A percentile compares a stretch with the other conserved stretches of the same genome.
phyloP scores from a whole-genome alignment of 768 basidiomycete species.

The Leccinum boreale region DNA sequence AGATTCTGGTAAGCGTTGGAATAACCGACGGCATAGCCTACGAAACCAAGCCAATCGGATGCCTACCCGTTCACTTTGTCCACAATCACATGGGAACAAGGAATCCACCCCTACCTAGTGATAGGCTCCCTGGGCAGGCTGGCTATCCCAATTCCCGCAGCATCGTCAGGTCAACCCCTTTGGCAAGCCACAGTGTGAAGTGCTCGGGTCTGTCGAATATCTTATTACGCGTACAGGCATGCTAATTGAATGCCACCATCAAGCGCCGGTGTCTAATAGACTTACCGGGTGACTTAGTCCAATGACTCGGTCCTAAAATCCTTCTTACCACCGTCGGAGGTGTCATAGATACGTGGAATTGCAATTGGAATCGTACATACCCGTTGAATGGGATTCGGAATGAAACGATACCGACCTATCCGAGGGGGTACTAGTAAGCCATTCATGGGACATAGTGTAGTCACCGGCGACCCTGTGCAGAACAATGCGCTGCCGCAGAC shows the following conservation, averaged over 20 bases:
- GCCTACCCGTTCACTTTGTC: neutral
- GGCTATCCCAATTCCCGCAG: neutral
- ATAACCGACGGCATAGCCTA: slow-evolving; percentile 12
- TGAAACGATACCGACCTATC: neutral
- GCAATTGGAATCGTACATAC: neutral
- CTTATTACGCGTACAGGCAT: neutral
- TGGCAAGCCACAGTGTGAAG: no score
- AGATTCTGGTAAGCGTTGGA: neutral
- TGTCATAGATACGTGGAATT: neutral
- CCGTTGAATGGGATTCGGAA: no score
- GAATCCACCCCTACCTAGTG: no score
- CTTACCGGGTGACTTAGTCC: slow-evolving; percentile 17
- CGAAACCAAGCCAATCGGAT: slow-evolving; percentile 9
- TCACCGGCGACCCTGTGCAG: neutral
- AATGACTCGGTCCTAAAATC: neutral
- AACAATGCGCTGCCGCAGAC: neutral
- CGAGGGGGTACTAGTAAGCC: neutral
- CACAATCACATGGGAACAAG: neutral
- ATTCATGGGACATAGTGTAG: neutral
- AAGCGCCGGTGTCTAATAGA: slow-evolving; percentile 8
- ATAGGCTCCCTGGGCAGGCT: no score
- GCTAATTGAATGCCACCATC: neutral
- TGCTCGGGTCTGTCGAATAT: neutral
- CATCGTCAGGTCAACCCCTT: no score
- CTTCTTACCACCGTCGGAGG: neutral